phyloP scores from a whole-genome alignment of 441 rosid species.

The Populus hybrid region DNA sequence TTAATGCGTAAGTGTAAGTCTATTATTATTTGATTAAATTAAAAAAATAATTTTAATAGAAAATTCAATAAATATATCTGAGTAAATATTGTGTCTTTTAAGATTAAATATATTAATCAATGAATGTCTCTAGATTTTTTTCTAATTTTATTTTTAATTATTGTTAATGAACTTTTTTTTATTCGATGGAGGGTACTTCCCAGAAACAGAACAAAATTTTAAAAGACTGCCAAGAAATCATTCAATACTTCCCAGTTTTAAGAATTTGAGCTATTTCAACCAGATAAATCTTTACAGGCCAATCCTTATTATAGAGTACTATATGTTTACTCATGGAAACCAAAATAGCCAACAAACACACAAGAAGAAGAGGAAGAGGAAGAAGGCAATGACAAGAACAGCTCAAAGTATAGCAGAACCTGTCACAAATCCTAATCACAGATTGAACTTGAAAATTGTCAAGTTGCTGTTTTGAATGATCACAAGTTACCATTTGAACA shows the following conservation, averaged over 20 bases:
- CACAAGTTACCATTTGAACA: background rate
- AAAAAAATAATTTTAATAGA: no score
- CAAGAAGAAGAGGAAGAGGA: background rate
- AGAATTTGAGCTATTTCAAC: background rate
- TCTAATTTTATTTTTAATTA: no score
- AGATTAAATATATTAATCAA: no score
- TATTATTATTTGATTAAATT: no score
- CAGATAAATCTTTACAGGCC: background rate
- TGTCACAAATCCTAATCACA: background rate
- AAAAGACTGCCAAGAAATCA: background rate
- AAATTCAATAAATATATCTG: no score
- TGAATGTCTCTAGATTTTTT: no score
- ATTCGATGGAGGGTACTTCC: no score
- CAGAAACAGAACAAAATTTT: background rate
- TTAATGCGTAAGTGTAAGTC: no score
- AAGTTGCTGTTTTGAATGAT: background rate
- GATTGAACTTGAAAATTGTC: background rate
- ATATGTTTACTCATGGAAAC: background rate
- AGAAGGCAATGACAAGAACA: background rate
- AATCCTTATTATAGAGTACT: background rate
- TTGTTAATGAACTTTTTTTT: no score
- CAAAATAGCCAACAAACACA: background rate
- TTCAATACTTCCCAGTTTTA: background rate
- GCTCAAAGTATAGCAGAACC: background rate
- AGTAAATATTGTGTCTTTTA: no score